Conservation (phyloP, 192 early-diverging fungal species). For the Tieghemiomyces parasiticus region DNA sequence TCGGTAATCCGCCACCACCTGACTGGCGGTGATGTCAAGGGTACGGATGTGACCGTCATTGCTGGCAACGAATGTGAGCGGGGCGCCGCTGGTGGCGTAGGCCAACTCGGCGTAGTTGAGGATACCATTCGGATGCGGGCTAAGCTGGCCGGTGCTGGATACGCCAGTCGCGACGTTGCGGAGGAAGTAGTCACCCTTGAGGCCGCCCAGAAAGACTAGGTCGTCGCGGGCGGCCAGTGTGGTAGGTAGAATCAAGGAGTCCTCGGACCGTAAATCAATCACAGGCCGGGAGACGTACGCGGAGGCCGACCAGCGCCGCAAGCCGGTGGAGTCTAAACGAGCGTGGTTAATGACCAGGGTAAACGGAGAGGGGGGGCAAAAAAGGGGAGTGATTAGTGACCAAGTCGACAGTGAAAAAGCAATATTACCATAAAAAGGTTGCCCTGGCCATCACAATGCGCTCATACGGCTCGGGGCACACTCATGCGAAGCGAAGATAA, state of each 20-base stretch:
- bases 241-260: constrained; percentile 14
- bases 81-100: constrained; percentile 4
- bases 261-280: constrained; percentile 15
- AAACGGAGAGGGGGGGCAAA: too few relatives aligned
- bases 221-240: constrained; percentile 22
- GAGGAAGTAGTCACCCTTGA: constrained; percentile 19
- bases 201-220: constrained; percentile 23
- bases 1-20: neutral
- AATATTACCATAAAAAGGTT: too few relatives aligned
- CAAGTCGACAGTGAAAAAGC: too few relatives aligned
- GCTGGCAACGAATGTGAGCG: constrained; percentile 14
- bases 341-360: too few relatives aligned
- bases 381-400: too few relatives aligned
- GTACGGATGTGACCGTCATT: constrained; percentile 16
- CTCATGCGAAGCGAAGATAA: too few relatives aligned
- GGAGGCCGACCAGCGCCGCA: constrained; percentile 25
- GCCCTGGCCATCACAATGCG: too few relatives aligned
- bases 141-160: constrained; percentile 1
- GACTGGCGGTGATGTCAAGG: constrained; percentile 13
- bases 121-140: constrained; percentile 15
- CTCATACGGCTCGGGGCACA: too few relatives aligned
- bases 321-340: constrained; percentile 16
- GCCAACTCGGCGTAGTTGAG: constrained; percentile 21
- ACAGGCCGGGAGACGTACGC: constrained; percentile 13
- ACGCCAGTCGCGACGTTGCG: constrained; percentile 14